Evolutionary conservation across 2,329 filamentous ascomycete genomes (phyloP), one percentile per base, ranked within the genome.

Genomic region (Aspergillus sergii): DNA sequence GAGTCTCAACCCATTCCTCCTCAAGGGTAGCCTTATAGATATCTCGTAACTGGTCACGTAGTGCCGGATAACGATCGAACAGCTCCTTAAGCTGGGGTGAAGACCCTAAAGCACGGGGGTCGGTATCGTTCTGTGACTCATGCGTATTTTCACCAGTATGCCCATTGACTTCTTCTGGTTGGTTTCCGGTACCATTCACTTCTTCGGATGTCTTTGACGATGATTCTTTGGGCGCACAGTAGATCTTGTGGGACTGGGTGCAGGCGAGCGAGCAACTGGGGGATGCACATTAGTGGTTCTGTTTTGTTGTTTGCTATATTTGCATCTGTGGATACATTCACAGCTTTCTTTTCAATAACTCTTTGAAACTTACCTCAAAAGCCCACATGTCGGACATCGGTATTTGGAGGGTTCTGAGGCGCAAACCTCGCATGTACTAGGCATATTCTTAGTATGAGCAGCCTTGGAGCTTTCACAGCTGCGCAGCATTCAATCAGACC

Each of bases 211-310:
- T 41, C 36, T 68, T 65, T 23, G 68, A 57, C 26, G 66, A 64
- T 21, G 61, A 57, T 34, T 66, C 60, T 66, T 73, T 73, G n/a
- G 76, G 75, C 23, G 72, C 70, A 64, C 81, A 83, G 61, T 77
- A 76, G 21, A 75, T 74, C 68, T 82, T 81, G 68, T 83, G 81
- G 6, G 75, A 72, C 59, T 81, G 78, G 43, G 79, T 79, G 68
- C 81, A 83, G 36, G 70, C 73, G 43, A 83, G 75, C 11, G 81
- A 83, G 61, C 81, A 83, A 66, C 81, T 83, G n/a, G 56, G 48
- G 9, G 30, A 51, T 32, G 48, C n/a, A 16, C 19, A 19, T 51
- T 32, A 51, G 48, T 51, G 19, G 16, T 36, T 55, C 26, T 36
- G 30, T 48, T 19, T n/a, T 62, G 39, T 26, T 32, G 4, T 11